Base-by-base conservation (phyloP, 1,284 basidiomycete species). In the Sporisorium graminicola region DNA sequence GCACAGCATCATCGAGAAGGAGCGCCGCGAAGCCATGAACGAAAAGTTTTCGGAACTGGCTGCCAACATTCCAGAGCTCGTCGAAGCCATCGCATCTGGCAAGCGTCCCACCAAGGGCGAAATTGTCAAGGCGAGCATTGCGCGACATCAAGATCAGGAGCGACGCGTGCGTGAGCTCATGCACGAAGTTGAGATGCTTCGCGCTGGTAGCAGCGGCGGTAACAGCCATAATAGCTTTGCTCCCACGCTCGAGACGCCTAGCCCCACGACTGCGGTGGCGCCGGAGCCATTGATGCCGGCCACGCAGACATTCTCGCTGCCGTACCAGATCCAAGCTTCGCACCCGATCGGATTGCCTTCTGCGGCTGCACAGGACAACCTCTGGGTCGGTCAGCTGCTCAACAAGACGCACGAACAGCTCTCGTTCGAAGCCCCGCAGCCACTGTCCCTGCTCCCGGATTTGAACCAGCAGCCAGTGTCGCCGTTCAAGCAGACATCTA, bases 1-100 rank as follows among this genome's bases (percentile, higher is more conserved):
- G 9, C 74, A 77, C 52, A 72, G 69, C 69, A 72, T 71, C 59
- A 72, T 77, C 59, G 74, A 77, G 29, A 77, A 69, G 65, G 74
- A 77, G 37, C 61, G 74, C 14, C 43, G 74, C 27, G 74, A 77
- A 53, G 74, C 74, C 6, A 77, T 77, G 74, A 77, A 77, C 54
- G 74, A 77, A 24, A 72, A 71, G 29, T 77, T 77, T 24, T 58
- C 68, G 3, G 74, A 77, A 26, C 74, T 77, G 0, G 74, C 74
- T 27, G 69, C 68, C 59, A 64, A 69, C 49, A 66, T 77, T 16
- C 74, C 74, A 1, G 68, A 77, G 49, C 65, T 77, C 4, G 65
- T 69, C 24, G 65, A 72, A 27, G 74, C 74, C 14, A 58, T 77
- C 14, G 65, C 58, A 2, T 43, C 69, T 0, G 74, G 74, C 22